phyloP scores from a whole-genome alignment of 192 early-diverging fungal species.

The Gaertneriomyces sp. region DNA sequence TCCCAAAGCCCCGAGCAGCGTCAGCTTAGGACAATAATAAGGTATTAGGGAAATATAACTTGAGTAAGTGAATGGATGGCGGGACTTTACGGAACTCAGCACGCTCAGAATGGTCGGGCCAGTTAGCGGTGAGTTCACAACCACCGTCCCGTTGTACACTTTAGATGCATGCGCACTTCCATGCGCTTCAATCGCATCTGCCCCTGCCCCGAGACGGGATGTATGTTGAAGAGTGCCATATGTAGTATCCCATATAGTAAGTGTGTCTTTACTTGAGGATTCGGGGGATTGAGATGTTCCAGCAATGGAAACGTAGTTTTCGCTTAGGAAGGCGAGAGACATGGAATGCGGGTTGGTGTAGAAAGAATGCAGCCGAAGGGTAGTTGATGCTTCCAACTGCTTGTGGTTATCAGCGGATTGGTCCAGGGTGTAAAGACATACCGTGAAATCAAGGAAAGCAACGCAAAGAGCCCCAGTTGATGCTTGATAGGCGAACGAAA shows the following conservation, averaged over 20 bases:
- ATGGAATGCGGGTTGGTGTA: too few relatives aligned
- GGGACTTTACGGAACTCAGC: neutral
- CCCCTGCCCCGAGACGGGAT: neutral
- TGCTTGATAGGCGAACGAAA: too few relatives aligned
- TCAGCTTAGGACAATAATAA: conserved; percentile 20
- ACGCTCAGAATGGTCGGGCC: conserved; percentile 13
- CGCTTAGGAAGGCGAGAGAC: too few relatives aligned
- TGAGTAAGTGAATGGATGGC: conserved; percentile 11
- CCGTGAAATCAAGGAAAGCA: too few relatives aligned
- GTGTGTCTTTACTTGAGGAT: too few relatives aligned
- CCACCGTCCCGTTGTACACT: neutral
- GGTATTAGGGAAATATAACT: conserved; percentile 9
- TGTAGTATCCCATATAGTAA: conserved; percentile 23
- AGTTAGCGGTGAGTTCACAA: conserved; percentile 10
- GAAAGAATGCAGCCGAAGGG: too few relatives aligned
- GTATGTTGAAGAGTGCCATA: conserved; percentile 23
- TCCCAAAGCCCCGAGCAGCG: conserved; percentile 16
- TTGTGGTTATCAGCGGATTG: too few relatives aligned
- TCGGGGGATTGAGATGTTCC: too few relatives aligned
- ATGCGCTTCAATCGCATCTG: neutral
- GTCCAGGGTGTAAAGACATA: too few relatives aligned
- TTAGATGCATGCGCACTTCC: neutral
- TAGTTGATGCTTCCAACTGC: too few relatives aligned
- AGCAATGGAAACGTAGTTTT: too few relatives aligned
- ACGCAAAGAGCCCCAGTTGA: too few relatives aligned